A percentile compares a stretch with the other conserved stretches of the same genome.
Evolutionary conservation across 306 rosid species (phyloP).

Genomic region (Rubus idaeus): DNA sequence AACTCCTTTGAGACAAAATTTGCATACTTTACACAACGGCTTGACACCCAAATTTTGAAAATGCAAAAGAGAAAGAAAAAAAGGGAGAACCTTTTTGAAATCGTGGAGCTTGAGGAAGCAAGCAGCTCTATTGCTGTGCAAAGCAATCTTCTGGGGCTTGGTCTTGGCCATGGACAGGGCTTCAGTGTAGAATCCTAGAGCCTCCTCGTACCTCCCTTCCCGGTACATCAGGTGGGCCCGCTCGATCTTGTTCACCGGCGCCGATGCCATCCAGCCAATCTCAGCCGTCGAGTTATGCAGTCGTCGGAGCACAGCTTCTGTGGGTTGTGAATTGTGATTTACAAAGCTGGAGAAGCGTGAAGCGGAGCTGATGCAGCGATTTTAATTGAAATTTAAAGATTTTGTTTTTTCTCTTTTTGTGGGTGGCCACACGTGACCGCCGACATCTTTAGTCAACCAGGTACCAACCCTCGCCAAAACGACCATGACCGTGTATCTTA

Average conservation of each 20-base stretch:
- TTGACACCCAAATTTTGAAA: neutral
- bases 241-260: constrained; percentile 71
- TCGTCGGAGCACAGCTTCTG: neutral
- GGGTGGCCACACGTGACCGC: constrained; percentile 1
- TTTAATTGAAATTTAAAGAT: neutral
- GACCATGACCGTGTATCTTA: too few species aligned
- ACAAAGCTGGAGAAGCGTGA: neutral
- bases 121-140: constrained; percentile 90
- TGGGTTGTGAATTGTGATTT: neutral
- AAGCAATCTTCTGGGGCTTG: constrained; percentile 70
- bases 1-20: neutral
- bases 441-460: neutral
- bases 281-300: neutral
- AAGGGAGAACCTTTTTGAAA: constrained; percentile 61
- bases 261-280: constrained; percentile 43
- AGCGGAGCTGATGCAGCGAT: neutral
- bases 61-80: neutral
- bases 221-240: constrained; percentile 84
- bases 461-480: too few species aligned
- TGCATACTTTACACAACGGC: neutral
- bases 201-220: constrained; percentile 73
- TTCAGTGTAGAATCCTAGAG: constrained; percentile 81
- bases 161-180: constrained; percentile 72
- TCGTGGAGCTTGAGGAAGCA: constrained; percentile 83
- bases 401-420: neutral